Conservation (phyloP, 148 eudicot species). For the Rhododendron simsii region DNA sequence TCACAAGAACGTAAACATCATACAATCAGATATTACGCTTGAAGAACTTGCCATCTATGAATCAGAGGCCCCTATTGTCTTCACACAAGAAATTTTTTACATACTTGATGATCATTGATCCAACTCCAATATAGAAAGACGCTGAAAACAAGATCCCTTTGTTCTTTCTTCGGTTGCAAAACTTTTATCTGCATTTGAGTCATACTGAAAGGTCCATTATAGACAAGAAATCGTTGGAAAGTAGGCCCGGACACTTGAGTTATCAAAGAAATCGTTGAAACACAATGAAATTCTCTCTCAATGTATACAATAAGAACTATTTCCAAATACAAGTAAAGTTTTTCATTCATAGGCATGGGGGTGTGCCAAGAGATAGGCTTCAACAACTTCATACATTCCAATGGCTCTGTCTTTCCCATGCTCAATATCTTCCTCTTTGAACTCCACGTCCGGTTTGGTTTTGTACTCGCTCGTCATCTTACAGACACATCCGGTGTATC, state of each 20-base stretch:
- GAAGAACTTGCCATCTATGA: background rate
- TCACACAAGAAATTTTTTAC: background rate
- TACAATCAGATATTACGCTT: background rate
- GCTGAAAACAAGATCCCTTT: background rate
- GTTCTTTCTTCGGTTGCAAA: background rate
- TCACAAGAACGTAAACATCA: background rate
- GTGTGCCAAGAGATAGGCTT: constrained; percentile 26
- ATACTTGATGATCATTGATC: background rate
- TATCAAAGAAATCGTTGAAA: background rate
- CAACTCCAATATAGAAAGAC: background rate
- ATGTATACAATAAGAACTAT: background rate
- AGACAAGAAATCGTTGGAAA: background rate
- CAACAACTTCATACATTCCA: constrained; percentile 26
- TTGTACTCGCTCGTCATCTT: constrained; percentile 12
- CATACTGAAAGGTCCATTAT: background rate
- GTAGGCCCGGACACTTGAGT: no score
- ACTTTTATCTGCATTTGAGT: background rate
- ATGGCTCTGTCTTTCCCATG: constrained; percentile 20
- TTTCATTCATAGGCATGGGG: constrained; percentile 20
- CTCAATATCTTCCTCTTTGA: constrained; percentile 18
- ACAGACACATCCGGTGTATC: constrained; percentile 8
- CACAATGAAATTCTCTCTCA: background rate
- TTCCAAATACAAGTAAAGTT: background rate
- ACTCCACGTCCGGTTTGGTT: constrained; percentile 3
- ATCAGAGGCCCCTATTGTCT: no score